Evolutionary conservation across 805 yeast genomes (phyloP), one percentile per base, ranked within the genome.

Genomic region (Blastobotrys peoriensis): DNA sequence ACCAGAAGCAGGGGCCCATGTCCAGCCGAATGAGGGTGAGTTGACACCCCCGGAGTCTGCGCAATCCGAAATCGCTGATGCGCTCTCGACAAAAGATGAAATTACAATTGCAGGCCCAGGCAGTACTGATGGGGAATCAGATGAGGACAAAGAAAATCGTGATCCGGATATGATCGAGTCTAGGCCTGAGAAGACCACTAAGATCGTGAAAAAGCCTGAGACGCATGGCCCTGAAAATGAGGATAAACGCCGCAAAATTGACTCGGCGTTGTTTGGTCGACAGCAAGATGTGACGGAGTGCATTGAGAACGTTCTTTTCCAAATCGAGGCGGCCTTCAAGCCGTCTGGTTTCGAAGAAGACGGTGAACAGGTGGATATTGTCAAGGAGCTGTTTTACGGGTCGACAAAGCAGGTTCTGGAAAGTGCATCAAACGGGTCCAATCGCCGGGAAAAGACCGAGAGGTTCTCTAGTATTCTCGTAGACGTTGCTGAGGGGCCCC

Each of bases 231-330:
- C 33, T 16, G 44, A 33, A 10, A 38, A 33, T 13, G 41, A 41
- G 18, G 40, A 45, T 33, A 38, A 41, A 18, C 25, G 36, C 18
- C 33, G 42, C 23, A 42, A 40, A 19, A 48, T 53, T 16, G 50
- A 54, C 36, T 44, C 43, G 89, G 86, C 58, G 70, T 81, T 57
- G 27, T 46, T 54, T 30, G 95, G 96, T 2, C 72, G 95, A 52
- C 98, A 93, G 61, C 98, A 93, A 62, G 98, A 93, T 68, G 98
- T 93, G 16, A 88, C 97, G 0, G 98, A 93, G 61, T 91, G 98
- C 63, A 88, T 91, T 57, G 95, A 89, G 44, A 93, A 93, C 61
- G 97, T 93, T 5, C 70, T 89, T 10, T 85, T 83, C 51, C 98
- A 91, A 61, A 68, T 93, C 30, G 97, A 91, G 60, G 86, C 95